Percentiles rank a stretch among this genome's conserved stretches.
These are phyloP conservation scores for Coemansia sp. DNA, from an alignment of 192 early-diverging fungal species.

Conservation along the genomic window DNA sequence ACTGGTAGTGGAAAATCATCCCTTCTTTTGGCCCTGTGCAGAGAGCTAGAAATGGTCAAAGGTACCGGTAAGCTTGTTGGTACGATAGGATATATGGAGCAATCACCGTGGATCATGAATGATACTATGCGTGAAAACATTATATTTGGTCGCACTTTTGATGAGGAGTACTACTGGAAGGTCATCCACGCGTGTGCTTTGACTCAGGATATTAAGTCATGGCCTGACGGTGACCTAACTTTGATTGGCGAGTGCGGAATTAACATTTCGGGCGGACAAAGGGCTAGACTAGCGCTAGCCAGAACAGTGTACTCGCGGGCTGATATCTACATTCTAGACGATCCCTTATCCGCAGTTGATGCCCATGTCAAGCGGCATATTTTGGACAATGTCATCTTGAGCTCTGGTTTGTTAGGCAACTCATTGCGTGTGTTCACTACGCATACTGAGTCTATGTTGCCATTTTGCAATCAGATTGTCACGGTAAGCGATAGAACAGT, in stretches of 20 bases:
- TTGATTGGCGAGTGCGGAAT: constrained; percentile 5
- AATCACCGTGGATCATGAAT: constrained; percentile 53
- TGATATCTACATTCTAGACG: constrained; percentile 10
- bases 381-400: constrained; percentile 16
- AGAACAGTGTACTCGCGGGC: constrained; percentile 15
- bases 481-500: neutral
- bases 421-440: constrained; percentile 10
- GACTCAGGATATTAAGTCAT: neutral
- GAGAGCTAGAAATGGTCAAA: constrained; percentile 61
- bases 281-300: constrained; percentile 15
- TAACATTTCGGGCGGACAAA: constrained; percentile 24
- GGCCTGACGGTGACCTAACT: neutral
- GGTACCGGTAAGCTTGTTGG: constrained; percentile 58
- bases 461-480: neutral
- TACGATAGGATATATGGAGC: constrained; percentile 69
- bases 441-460: neutral
- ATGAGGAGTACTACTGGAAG: constrained; percentile 6
- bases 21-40: constrained; percentile 69
- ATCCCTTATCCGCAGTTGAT: neutral
- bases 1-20: constrained; percentile 80
- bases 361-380: constrained; percentile 7
- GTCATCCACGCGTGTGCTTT: neutral
- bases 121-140: constrained; percentile 10
- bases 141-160: constrained; percentile 13
- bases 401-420: constrained; percentile 7